Evolutionary conservation across 108 stramenopile species (phyloP).

Genomic region (Cylindrotheca closterium): DNA sequence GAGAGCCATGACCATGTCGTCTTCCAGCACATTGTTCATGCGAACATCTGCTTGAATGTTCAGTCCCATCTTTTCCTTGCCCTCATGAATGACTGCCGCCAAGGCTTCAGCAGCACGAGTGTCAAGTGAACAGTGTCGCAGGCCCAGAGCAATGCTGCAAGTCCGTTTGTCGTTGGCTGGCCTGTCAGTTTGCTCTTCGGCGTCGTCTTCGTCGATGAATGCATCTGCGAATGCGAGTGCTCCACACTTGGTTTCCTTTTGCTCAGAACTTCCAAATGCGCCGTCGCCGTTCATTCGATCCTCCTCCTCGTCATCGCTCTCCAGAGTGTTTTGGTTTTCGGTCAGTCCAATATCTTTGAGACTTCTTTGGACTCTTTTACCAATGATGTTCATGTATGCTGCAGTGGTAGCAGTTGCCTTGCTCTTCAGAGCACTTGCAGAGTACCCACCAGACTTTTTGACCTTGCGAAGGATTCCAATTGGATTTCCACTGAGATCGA

Average conservation of each 20-base stretch:
- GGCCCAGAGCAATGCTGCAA: slow-evolving; percentile 28
- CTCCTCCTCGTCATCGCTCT: slow-evolving; percentile 79
- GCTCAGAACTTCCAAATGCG: slow-evolving; percentile 31
- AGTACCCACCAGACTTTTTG: slow-evolving; percentile 56
- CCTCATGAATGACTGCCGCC: slow-evolving; percentile 50
- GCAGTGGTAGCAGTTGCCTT: slow-evolving; percentile 71
- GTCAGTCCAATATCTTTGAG: slow-evolving; percentile 54
- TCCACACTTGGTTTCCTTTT: slow-evolving; percentile 54
- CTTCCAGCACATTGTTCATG: slow-evolving; percentile 73
- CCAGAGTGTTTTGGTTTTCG: slow-evolving; percentile 35
- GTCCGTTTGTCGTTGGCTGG: neutral
- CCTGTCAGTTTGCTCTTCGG: neutral
- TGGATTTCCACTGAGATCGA: slow-evolving; percentile 83
- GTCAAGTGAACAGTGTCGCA: slow-evolving; percentile 69
- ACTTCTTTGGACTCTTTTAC: slow-evolving; percentile 55
- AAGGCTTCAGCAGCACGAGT: slow-evolving; percentile 73
- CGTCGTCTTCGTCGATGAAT: slow-evolving; percentile 20
- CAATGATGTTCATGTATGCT: slow-evolving; percentile 65
- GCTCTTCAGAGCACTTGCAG: slow-evolving; percentile 56
- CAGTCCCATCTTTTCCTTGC: slow-evolving; percentile 20
- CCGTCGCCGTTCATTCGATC: slow-evolving; percentile 36
- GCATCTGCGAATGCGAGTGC: slow-evolving; percentile 54
- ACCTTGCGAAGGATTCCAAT: slow-evolving; percentile 58
- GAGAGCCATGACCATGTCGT: slow-evolving; percentile 55
- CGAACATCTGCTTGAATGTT: slow-evolving; percentile 50